These are phyloP conservation scores for Chaetomium globosum DNA, from an alignment of 2,329 filamentous ascomycete genomes.

Conservation along the genomic window DNA sequence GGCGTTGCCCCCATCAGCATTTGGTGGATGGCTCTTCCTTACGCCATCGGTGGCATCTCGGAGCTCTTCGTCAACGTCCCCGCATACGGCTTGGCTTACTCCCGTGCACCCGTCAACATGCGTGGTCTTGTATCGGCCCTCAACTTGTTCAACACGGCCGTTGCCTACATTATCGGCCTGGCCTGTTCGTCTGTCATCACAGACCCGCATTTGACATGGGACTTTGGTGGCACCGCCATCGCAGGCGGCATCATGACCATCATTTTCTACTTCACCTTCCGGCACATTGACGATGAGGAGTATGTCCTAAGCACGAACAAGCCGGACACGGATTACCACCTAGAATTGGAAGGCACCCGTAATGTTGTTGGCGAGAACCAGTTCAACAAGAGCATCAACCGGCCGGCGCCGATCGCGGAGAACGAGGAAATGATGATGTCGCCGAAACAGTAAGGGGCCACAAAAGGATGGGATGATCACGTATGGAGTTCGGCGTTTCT, in stretches of 20 bases:
- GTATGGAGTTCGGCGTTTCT: slow-evolving; percentile 24
- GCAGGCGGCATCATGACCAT: slow-evolving; percentile 49
- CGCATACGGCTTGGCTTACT: slow-evolving; percentile 56
- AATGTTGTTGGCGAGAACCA: slow-evolving; percentile 36
- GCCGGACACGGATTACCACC: slow-evolving; percentile 25
- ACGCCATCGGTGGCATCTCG: slow-evolving; percentile 54
- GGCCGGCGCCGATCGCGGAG: slow-evolving; percentile 36
- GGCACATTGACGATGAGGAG: slow-evolving; percentile 52
- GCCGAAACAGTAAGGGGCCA: slow-evolving; percentile 37
- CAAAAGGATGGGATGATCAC: slow-evolving; percentile 2
- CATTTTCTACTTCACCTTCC: slow-evolving; percentile 52
- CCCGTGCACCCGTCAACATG: slow-evolving; percentile 55
- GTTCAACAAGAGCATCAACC: slow-evolving; percentile 36
- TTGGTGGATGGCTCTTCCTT: slow-evolving; percentile 61
- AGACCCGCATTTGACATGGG: slow-evolving; percentile 55
- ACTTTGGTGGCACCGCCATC: slow-evolving; percentile 53
- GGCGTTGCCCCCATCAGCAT: slow-evolving; percentile 52
- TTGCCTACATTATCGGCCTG: slow-evolving; percentile 52
- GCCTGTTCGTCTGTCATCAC: slow-evolving; percentile 50
- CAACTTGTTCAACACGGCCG: slow-evolving; percentile 52
- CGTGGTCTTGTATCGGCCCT: slow-evolving; percentile 54
- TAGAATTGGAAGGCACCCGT: slow-evolving; percentile 32
- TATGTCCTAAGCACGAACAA: slow-evolving; percentile 44
- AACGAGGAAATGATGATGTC: slow-evolving; percentile 40
- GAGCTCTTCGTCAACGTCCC: slow-evolving; percentile 57